These are phyloP conservation scores for Vararia minispora DNA, from an alignment of 768 basidiomycete genomes.

Conservation along the genomic window DNA sequence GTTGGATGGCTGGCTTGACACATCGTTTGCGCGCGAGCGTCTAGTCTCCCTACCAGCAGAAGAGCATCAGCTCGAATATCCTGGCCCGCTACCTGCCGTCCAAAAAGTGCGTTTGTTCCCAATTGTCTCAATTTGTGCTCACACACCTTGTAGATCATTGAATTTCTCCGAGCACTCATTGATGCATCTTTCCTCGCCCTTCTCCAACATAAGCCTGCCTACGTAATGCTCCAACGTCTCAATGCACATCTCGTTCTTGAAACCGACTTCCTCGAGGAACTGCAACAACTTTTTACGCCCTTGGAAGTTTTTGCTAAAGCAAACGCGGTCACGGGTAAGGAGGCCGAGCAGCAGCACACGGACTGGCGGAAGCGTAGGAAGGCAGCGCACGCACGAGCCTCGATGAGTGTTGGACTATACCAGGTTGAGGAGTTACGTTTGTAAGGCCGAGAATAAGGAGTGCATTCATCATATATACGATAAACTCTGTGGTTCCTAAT, in stretches of 20 bases:
- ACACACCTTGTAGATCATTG: conserved; percentile 33
- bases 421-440: conserved; percentile 69
- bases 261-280: conserved; percentile 33
- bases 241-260: conserved; percentile 44
- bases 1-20: conserved; percentile 38
- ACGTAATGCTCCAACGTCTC: conserved; percentile 38
- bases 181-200: conserved; percentile 65
- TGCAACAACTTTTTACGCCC: conserved; percentile 47
- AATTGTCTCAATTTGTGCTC: conserved; percentile 8
- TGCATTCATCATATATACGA: no score
- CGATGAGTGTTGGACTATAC: conserved; percentile 51
- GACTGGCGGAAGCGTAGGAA: conserved; percentile 32
- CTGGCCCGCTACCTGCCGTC: conserved; percentile 11
- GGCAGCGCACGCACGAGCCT: conserved; percentile 39
- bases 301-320: conserved; percentile 52
- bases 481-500: no score
- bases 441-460: no score
- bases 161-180: conserved; percentile 53
- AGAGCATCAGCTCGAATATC: conserved; percentile 2
- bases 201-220: conserved; percentile 51
- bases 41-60: no score
- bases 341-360: conserved; percentile 22
- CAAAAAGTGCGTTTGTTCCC: conserved; percentile 25
- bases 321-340: conserved; percentile 36
- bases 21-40: conserved; percentile 28